Conservation (phyloP, 1,284 basidiomycete species). For the Naganishia sp. region DNA sequence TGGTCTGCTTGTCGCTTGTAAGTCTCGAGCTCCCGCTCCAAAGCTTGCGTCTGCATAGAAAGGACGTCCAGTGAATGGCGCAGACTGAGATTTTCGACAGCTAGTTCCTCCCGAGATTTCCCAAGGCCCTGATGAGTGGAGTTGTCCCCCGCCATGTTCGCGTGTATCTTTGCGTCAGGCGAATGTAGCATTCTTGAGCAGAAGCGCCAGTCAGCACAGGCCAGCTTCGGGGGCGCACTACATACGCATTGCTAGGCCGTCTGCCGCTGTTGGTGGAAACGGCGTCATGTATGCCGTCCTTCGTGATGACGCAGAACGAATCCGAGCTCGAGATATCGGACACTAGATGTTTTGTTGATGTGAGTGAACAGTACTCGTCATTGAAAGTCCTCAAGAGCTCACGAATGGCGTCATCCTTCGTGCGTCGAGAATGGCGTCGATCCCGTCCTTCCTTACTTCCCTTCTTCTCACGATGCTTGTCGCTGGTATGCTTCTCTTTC, state of each 20-base stretch:
- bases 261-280: not conserved
- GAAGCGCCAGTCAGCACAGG: too few species aligned
- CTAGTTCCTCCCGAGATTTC: slow-evolving; percentile 54
- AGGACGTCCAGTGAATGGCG: slow-evolving; percentile 49
- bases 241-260: not conserved
- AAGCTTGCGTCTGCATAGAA: slow-evolving; percentile 44
- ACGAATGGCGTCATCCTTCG: not conserved
- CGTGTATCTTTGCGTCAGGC: slow-evolving; percentile 1
- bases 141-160: too few species aligned
- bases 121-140: not conserved
- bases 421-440: not conserved
- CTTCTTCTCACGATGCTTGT: slow-evolving; percentile 20
- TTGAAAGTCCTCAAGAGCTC: not conserved
- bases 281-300: slow-evolving; percentile 1
- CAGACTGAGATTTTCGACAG: slow-evolving; percentile 51
- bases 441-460: slow-evolving; percentile 6
- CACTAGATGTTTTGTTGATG: not conserved
- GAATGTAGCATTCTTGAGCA: too few species aligned
- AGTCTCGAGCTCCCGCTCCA: slow-evolving; percentile 43
- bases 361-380: not conserved
- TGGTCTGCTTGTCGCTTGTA: slow-evolving; percentile 42
- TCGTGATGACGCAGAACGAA: slow-evolving; percentile 21
- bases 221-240: not conserved
- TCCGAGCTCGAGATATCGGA: slow-evolving; percentile 16
- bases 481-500: slow-evolving; percentile 11